These are phyloP conservation scores for Acrodontium crateriforme DNA, from an alignment of 2,329 filamentous ascomycete species.

Conservation along the genomic window DNA sequence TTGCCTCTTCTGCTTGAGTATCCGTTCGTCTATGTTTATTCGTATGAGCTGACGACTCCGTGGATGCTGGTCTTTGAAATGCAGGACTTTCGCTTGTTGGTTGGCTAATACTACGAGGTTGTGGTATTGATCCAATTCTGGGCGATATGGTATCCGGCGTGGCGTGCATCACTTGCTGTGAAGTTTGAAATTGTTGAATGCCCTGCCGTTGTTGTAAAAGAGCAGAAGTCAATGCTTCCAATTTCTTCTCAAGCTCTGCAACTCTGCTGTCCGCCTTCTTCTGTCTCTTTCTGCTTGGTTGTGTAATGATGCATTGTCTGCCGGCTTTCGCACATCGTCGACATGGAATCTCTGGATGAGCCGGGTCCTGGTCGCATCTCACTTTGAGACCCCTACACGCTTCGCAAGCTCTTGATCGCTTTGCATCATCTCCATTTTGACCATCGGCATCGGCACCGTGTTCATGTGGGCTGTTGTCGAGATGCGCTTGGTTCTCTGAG, in stretches of 20 bases:
- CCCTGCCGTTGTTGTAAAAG: conserved; percentile 46
- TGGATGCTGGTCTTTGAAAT: too few relatives aligned
- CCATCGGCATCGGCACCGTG: conserved; percentile 5
- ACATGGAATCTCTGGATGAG: conserved; percentile 43
- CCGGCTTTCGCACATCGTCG: conserved; percentile 65
- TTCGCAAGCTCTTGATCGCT: conserved; percentile 34
- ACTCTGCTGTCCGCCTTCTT: conserved; percentile 87
- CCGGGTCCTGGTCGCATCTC: conserved; percentile 64
- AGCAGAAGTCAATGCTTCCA: conserved; percentile 73
- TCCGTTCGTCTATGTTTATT: conserved; percentile 15
- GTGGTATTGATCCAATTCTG: neutral
- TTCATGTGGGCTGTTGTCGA: conserved; percentile 2
- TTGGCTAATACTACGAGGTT: neutral
- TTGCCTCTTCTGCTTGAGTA: conserved; percentile 4
- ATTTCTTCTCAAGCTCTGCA: conserved; percentile 82
- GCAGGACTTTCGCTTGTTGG: too few relatives aligned
- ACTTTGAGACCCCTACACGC: conserved; percentile 43
- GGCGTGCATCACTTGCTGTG: neutral
- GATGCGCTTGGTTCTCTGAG: neutral
- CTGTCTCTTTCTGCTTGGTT: conserved; percentile 63
- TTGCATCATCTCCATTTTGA: conserved; percentile 22
- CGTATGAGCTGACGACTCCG: too few relatives aligned
- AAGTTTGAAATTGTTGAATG: neutral
- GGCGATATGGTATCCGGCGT: neutral
- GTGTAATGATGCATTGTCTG: conserved; percentile 64